Conservation (phyloP, 352 stramenopile genomes). For the Pythium plurisporium region DNA sequence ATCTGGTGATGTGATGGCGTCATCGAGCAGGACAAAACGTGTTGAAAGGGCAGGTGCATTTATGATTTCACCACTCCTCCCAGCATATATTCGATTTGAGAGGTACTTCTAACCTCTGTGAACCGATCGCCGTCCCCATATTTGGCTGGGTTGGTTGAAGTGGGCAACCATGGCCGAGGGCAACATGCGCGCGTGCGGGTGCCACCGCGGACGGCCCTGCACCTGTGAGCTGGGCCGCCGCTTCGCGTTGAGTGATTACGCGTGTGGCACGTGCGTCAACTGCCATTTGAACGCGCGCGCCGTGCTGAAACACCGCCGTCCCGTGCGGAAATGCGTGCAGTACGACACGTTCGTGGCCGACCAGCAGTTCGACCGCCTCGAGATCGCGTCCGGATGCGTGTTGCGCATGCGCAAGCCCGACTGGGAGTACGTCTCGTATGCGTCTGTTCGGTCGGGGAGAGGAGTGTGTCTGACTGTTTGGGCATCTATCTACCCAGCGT, state of each 20-base stretch:
- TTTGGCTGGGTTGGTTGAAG: too few relatives aligned
- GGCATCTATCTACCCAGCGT: too few relatives aligned
- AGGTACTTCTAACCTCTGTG: too few relatives aligned
- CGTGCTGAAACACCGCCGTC: conserved; percentile 12
- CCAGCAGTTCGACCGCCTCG: conserved; percentile 33
- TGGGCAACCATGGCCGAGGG: conserved; percentile 26
- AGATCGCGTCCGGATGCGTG: conserved; percentile 35
- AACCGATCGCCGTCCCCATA: too few relatives aligned
- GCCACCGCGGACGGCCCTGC: conserved; percentile 50
- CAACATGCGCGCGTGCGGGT: conserved; percentile 63
- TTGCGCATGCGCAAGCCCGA: conserved; percentile 56
- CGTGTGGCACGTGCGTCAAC: conserved; percentile 53
- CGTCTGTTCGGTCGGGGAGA: not conserved
- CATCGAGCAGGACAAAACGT: too few relatives aligned
- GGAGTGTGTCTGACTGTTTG: not conserved
- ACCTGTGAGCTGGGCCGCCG: conserved; percentile 46
- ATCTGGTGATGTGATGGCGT: too few relatives aligned
- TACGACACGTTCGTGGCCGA: conserved; percentile 39
- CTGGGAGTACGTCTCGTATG: conserved; percentile 40
- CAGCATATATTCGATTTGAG: too few relatives aligned
- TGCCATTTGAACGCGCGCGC: conserved; percentile 48
- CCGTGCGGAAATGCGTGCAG: conserved; percentile 39
- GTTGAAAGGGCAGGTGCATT: too few relatives aligned
- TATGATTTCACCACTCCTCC: too few relatives aligned
- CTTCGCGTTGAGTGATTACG: conserved; percentile 12